Evolutionary conservation across 2,329 filamentous ascomycete genomes (phyloP).

Genomic region (Cytospora mali): DNA sequence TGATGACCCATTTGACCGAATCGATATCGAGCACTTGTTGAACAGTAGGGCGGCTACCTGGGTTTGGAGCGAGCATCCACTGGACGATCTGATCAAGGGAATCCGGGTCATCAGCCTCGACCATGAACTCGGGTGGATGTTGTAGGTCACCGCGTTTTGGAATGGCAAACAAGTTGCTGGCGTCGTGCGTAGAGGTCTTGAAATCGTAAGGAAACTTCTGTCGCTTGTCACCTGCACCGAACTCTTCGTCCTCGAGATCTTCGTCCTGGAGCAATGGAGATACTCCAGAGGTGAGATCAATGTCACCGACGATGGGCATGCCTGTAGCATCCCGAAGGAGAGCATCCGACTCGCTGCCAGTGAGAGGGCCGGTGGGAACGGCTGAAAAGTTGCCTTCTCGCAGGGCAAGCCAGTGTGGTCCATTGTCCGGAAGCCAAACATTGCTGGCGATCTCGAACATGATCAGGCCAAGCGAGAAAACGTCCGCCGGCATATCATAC

Average conservation of each 20-base stretch:
- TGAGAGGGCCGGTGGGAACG: conserved; percentile 74
- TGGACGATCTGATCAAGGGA: conserved; percentile 83
- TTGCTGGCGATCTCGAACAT: conserved; percentile 95
- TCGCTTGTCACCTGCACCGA: not conserved
- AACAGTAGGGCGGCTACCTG: conserved; percentile 71
- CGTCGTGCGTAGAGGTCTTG: conserved; percentile 36
- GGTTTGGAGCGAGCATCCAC: conserved; percentile 84
- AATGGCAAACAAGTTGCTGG: conserved; percentile 49
- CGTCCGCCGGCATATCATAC: conserved; percentile 87
- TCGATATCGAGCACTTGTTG: conserved; percentile 72
- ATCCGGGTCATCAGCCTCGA: conserved; percentile 68
- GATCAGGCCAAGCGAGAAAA: conserved; percentile 93
- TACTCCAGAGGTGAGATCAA: conserved; percentile 25
- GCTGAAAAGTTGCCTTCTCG: conserved; percentile 87
- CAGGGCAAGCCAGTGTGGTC: conserved; percentile 85
- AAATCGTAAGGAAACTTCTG: conserved; percentile 32
- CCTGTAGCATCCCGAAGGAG: conserved; percentile 76
- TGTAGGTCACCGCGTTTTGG: conserved; percentile 54
- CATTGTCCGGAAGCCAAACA: conserved; percentile 90
- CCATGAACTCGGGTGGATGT: conserved; percentile 85
- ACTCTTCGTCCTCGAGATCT: conserved; percentile 20
- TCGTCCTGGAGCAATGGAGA: conserved; percentile 15
- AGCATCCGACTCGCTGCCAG: conserved; percentile 72
- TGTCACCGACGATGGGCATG: conserved; percentile 56
- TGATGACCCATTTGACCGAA: conserved; percentile 78